Percentiles rank a stretch among this genome's conserved stretches.
Evolutionary conservation across 768 basidiomycete species (phyloP).

Genomic region (Lactifluus rugatus): DNA sequence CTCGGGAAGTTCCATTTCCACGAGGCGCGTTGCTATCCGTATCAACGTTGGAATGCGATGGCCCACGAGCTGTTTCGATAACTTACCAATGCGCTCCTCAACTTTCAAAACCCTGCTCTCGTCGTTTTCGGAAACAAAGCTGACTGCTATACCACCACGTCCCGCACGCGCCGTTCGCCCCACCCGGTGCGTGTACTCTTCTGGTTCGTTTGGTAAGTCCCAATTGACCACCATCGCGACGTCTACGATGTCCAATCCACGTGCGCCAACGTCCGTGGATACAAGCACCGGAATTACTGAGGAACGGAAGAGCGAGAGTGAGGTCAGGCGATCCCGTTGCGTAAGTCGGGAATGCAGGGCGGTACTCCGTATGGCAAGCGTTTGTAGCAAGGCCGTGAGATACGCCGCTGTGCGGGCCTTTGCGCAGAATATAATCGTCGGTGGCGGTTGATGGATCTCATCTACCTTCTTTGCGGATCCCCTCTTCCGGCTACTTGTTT

Average conservation of each 20-base stretch:
- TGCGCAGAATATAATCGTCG: conserved; percentile 91
- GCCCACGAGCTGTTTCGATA: not conserved
- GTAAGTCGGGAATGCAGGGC: conserved; percentile 89
- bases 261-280: conserved; percentile 90
- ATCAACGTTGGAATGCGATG: not conserved
- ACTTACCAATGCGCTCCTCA: conserved; percentile 79
- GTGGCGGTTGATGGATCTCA: conserved; percentile 68
- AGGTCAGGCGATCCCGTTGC: conserved; percentile 79
- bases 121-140: conserved; percentile 91
- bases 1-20: conserved; percentile 70
- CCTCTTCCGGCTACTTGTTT: conserved; percentile 22
- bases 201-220: conserved; percentile 84
- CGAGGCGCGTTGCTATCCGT: conserved; percentile 45
- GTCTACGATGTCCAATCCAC: conserved; percentile 93
- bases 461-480: conserved; percentile 25
- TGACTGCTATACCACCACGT: conserved; percentile 79
- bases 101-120: conserved; percentile 75
- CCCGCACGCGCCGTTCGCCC: conserved; percentile 90
- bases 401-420: conserved; percentile 86
- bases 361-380: conserved; percentile 72
- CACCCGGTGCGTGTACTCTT: conserved; percentile 95
- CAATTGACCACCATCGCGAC: conserved; percentile 96
- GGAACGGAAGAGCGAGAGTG: conserved; percentile 79
- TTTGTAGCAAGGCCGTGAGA: conserved; percentile 68
- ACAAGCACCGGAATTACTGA: conserved; percentile 84